Percentiles rank a stretch among this genome's conserved stretches.
These are phyloP conservation scores for Zygoascus hellenicus DNA, from an alignment of 1,139 yeast genomes.

Conservation along the genomic window DNA sequence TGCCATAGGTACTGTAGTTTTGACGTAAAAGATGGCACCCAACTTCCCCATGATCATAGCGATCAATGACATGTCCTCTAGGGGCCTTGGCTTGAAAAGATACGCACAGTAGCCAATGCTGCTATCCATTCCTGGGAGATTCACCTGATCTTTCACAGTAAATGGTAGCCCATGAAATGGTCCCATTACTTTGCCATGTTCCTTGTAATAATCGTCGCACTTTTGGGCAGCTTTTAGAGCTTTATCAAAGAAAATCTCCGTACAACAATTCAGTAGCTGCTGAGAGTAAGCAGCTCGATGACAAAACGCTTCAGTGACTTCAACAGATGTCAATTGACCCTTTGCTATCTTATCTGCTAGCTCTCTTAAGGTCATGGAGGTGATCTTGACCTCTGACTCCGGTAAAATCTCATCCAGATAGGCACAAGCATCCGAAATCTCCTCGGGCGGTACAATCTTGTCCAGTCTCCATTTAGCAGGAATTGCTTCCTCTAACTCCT, in stretches of 20 bases:
- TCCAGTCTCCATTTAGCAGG: constrained; percentile 13
- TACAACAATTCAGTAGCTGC: constrained; percentile 42
- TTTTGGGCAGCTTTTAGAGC: constrained; percentile 36
- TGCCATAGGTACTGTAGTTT: constrained; percentile 55
- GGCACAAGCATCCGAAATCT: constrained; percentile 13
- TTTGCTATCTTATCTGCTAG: constrained; percentile 7
- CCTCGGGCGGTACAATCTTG: constrained; percentile 9
- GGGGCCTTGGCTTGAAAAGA: constrained; percentile 1
- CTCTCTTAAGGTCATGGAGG: constrained; percentile 7
- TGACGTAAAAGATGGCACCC: constrained; percentile 52
- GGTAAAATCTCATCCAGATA: constrained; percentile 15
- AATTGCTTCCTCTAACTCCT: constrained; percentile 6
- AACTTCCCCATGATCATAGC: constrained; percentile 32
- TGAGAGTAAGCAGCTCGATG: constrained; percentile 54
- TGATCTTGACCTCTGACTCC: constrained; percentile 10
- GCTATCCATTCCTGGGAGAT: constrained; percentile 39
- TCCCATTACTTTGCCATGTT: constrained; percentile 39
- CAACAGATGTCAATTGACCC: constrained; percentile 13
- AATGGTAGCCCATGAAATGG: constrained; percentile 51
- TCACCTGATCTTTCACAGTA: constrained; percentile 57
- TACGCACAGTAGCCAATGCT: constrained; percentile 15
- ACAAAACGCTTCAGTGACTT: constrained; percentile 36
- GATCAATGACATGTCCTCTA: constrained; percentile 6
- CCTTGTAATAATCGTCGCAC: constrained; percentile 35
- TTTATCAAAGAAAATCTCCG: constrained; percentile 31